Evolutionary conservation across 805 yeast species (phyloP), one percentile per base, ranked within the genome.

Genomic region (Lipomyces orientalis): DNA sequence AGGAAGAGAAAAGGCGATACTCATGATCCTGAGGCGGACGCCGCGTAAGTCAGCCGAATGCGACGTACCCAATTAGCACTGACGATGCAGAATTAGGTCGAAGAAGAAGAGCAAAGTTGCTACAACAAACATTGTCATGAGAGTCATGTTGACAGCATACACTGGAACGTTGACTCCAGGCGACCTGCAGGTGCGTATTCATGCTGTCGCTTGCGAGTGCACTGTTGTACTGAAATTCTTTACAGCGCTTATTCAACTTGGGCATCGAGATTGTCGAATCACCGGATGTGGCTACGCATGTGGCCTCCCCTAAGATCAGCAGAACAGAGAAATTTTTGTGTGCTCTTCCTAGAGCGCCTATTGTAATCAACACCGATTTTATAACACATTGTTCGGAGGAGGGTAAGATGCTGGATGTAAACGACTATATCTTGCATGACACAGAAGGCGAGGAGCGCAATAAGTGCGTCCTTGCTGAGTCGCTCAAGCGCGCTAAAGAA

Each of bases 301-400:
- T 84, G 6, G 85, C 93, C 10, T 93, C 98, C 0, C 97, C 98
- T 0, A 87, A 87, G 68, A 82, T 90, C n/a, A 76, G 90, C 73
- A 82, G 98, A 71, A 94, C 98, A 0, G 97, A 90, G 66, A 95
- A 94, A 78, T 93, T 94, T 74, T 81, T 94, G 63, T 84, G 85
- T 55, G 87, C 93, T 25, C 79, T 93, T 61, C 86, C 92, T 62
- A 81, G 81, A 54, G 87, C 82, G 1, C 62, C 70, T 43, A 34
- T 75, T 73, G 33, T 71, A 37, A 9, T 80, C 73, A 75, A 67
- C 75, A 29, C 69, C 62, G 51, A 76, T 68, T 56, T 73, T 75
- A 54, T 67, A 71, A 54, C 60, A 29, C 43, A 67, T 64, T n/a
- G 75, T 64, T 39, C 60, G 46, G 34, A 62, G 54, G 19, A 61